phyloP scores from a whole-genome alignment of 768 basidiomycete species.

The Lactarius hatsudake region DNA sequence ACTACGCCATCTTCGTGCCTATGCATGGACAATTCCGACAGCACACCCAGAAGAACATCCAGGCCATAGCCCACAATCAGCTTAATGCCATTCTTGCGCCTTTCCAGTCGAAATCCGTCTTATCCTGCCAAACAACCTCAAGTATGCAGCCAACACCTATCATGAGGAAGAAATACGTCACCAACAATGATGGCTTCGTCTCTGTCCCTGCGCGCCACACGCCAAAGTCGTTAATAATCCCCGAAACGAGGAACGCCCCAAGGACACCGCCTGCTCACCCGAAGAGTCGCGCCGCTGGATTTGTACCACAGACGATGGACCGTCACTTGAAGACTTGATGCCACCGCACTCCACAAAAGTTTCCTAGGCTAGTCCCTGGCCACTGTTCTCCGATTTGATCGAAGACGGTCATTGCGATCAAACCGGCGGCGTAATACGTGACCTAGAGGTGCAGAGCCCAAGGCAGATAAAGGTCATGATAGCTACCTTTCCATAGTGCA shows the following conservation, averaged over 20 bases:
- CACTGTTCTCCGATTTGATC: constrained; percentile 41
- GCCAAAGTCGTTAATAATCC: constrained; percentile 26
- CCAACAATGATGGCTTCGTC: constrained; percentile 11
- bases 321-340: constrained; percentile 62
- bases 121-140: constrained; percentile 17
- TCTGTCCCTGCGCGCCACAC: constrained; percentile 21
- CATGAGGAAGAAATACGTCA: constrained; percentile 26
- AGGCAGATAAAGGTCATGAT: constrained; percentile 28
- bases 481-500: constrained; percentile 33
- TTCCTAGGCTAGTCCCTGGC: constrained; percentile 57
- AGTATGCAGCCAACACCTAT: constrained; percentile 22
- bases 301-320: constrained; percentile 48
- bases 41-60: constrained; percentile 22
- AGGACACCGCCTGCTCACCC: constrained; percentile 21
- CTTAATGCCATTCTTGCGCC: constrained; percentile 20
- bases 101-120: constrained; percentile 9
- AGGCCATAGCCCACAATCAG: constrained; percentile 23
- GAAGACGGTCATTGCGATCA: constrained; percentile 18
- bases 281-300: constrained; percentile 32
- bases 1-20: constrained; percentile 23
- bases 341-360: constrained; percentile 66
- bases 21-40: constrained; percentile 25
- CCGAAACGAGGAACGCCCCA: constrained; percentile 27
- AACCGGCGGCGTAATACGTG: constrained; percentile 19
- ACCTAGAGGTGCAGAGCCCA: constrained; percentile 19